A percentile compares a stretch with the other conserved stretches of the same genome.
Evolutionary conservation across 2,329 filamentous ascomycete genomes (phyloP).

Genomic region (Zopfia rhizophila): DNA sequence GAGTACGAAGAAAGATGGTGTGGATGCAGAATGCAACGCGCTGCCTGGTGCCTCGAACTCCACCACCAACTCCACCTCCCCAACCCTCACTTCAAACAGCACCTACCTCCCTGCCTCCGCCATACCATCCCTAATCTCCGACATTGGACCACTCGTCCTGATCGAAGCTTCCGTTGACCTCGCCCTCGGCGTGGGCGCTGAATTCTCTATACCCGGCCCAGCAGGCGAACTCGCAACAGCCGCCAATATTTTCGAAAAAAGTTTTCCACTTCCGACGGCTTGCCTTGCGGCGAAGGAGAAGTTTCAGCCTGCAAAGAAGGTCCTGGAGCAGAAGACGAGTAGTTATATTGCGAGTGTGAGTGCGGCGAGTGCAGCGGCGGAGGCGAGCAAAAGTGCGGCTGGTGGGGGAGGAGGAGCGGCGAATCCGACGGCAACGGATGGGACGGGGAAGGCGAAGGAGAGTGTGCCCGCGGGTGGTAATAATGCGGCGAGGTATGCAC

Average conservation of each 20-base stretch:
- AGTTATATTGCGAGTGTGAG: neutral
- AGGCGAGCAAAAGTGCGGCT: too few relatives aligned
- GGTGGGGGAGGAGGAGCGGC: neutral
- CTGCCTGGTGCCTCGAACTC: slow-evolving; percentile 7
- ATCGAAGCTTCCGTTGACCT: slow-evolving; percentile 39
- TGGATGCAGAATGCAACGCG: slow-evolving; percentile 31
- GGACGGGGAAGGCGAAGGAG: neutral
- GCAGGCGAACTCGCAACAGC: slow-evolving; percentile 22
- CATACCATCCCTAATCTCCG: slow-evolving; percentile 2
- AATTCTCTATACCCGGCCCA: slow-evolving; percentile 33
- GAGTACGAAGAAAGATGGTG: slow-evolving; percentile 27
- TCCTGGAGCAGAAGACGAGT: neutral
- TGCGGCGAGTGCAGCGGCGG: neutral
- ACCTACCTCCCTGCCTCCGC: slow-evolving; percentile 3
- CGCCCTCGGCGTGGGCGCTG: slow-evolving; percentile 29
- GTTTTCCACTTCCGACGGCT: slow-evolving; percentile 29
- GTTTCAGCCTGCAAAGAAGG: neutral
- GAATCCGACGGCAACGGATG: too few relatives aligned
- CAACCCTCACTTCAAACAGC: slow-evolving; percentile 4
- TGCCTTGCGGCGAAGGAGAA: slow-evolving; percentile 26
- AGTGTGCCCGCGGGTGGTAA: neutral
- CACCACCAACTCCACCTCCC: neutral
- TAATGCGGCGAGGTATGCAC: neutral
- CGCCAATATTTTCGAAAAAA: slow-evolving; percentile 33
- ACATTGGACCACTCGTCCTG: slow-evolving; percentile 32